Evolutionary conservation across 2,329 filamentous ascomycete species (phyloP), one percentile per base, ranked within the genome.

Genomic region (Colletotrichum somersetense): DNA sequence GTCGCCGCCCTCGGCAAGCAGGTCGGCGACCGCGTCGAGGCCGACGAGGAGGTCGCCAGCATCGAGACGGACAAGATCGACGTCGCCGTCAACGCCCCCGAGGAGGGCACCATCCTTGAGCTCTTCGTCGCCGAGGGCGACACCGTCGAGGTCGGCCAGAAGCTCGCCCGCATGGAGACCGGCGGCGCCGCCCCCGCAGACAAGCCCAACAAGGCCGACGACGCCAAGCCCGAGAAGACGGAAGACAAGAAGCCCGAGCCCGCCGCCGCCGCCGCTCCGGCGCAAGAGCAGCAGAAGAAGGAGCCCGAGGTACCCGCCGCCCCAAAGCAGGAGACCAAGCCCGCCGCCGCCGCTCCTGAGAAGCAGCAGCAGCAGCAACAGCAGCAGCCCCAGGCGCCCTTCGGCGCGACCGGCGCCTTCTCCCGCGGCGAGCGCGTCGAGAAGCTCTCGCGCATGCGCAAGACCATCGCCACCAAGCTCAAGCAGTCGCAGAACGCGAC

Each of bases 381-480:
- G 38, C 38, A 42, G 40, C 53, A 56, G 53, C 33, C 58, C 23
- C 52, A 68, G 38, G 66, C 52, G 2, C 53, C 69, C 30, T 64
- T 72, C 46, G 69, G 69, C 40, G 52, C 66, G 5, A 42, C 46
- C 20, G 69, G 69, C 40, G 50, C 56, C 40, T 72, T 72, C 69
- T 69, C 69, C 46, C 69, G 69, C 53, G 69, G 44, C 46, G 69
- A 72, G 69, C 69, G 69, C 55, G 35, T 48, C 18, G 79, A 79
- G 73, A 80, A 79, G 73, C 75, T 91, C 75, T 87, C 86, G 75
- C 89, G 89, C 77, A 93, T 93, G 91, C 91, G 91, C 84, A 92
- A 92, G 86, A 91, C 90, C 74, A 93, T 93, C 77, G 91, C 92
- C 75, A 85, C 80, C 76, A 90, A 91, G 75, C 89, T 93, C 66